Evolutionary conservation across 1,284 basidiomycete species (phyloP).

Genomic region (Hemileccinum hortonii): DNA sequence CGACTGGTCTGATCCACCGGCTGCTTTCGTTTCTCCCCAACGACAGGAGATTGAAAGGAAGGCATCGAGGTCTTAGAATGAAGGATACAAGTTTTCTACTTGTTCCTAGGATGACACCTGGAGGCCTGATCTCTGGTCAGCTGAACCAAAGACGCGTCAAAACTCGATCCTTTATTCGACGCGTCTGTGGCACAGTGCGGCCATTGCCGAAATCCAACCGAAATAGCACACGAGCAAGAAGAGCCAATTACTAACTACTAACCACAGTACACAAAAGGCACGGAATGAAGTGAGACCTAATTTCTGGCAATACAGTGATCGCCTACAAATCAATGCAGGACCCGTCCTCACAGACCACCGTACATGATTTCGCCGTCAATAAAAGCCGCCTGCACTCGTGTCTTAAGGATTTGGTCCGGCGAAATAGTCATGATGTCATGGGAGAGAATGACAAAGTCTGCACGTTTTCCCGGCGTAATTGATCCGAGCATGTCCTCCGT

Average conservation of each 20-base stretch:
- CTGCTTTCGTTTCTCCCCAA: slow-evolving; percentile 32
- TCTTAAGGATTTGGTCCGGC: slow-evolving; percentile 60
- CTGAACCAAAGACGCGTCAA: slow-evolving; percentile 6
- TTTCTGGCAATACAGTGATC: background rate
- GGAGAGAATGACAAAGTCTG: slow-evolving; percentile 82
- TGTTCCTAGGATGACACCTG: background rate
- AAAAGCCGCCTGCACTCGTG: slow-evolving; percentile 72
- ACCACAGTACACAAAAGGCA: too few species aligned
- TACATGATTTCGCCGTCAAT: slow-evolving; percentile 76
- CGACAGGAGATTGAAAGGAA: slow-evolving; percentile 12
- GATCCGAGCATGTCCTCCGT: slow-evolving; percentile 71
- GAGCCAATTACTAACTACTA: too few species aligned
- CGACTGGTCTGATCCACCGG: slow-evolving; percentile 29
- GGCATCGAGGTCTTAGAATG: slow-evolving; percentile 13
- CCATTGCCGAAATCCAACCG: slow-evolving; percentile 13
- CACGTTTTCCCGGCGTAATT: slow-evolving; percentile 73
- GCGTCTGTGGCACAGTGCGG: slow-evolving; percentile 27
- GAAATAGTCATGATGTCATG: slow-evolving; percentile 78
- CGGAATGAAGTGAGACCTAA: too few species aligned
- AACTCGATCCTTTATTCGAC: slow-evolving; percentile 5
- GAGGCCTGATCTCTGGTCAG: background rate
- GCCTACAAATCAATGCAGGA: background rate
- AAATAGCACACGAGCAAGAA: background rate
- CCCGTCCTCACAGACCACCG: slow-evolving; percentile 37
- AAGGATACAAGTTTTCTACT: background rate